These are phyloP conservation scores for Trichocladium antarcticum DNA, from an alignment of 495 filamentous ascomycete genomes.

Conservation along the genomic window DNA sequence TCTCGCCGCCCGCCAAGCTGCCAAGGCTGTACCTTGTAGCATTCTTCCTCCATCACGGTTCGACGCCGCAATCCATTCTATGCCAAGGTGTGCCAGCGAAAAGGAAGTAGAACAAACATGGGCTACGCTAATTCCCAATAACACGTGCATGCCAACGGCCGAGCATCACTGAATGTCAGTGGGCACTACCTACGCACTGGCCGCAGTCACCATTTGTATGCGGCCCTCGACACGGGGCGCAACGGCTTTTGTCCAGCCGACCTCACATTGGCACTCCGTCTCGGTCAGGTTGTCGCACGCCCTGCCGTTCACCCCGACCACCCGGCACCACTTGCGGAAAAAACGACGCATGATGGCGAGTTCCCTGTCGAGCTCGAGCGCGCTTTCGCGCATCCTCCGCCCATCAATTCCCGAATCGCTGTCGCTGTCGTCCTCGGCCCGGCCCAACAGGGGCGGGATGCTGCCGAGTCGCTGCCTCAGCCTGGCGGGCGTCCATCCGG, in stretches of 20 bases:
- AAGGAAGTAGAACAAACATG: too few species aligned
- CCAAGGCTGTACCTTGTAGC: neutral
- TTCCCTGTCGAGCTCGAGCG: constrained; percentile 26
- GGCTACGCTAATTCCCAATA: too few species aligned
- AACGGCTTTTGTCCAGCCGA: constrained; percentile 70
- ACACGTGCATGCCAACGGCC: too few species aligned
- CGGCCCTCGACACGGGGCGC: constrained; percentile 66
- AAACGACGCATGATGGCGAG: constrained; percentile 47
- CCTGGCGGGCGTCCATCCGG: constrained; percentile 35
- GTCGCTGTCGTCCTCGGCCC: constrained; percentile 27
- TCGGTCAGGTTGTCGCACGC: constrained; percentile 39
- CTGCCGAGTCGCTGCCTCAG: constrained; percentile 29
- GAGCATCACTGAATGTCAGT: too few species aligned
- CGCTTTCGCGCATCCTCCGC: constrained; percentile 24
- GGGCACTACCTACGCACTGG: neutral
- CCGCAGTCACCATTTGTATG: constrained; percentile 36
- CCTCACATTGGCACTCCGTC: constrained; percentile 49
- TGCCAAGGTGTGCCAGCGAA: too few species aligned
- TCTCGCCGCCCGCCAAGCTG: neutral
- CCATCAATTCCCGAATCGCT: constrained; percentile 11
- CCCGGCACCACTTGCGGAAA: constrained; percentile 62
- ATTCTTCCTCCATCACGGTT: too few species aligned
- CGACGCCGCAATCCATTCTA: too few species aligned
- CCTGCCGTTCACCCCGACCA: constrained; percentile 47
- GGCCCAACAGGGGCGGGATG: constrained; percentile 21